Base-by-base conservation (phyloP, 2,329 filamentous ascomycete genomes). In the Lojkania enalia region DNA sequence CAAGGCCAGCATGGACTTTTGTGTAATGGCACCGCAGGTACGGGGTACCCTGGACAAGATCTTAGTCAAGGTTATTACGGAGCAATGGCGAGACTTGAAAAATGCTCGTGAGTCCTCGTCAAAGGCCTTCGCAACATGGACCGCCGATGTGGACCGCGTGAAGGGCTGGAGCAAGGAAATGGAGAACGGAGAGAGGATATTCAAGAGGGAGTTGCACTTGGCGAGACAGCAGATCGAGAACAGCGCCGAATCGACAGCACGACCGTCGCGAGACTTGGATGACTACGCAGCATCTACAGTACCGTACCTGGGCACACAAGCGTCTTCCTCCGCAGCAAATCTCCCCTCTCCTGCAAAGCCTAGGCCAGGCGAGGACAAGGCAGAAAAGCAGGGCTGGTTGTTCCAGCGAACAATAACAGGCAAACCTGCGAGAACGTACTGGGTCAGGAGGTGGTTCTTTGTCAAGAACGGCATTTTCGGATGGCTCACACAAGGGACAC, bases 381-480 rank as follows among this genome's bases (percentile, higher is more conserved):
- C 61, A 52, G 91, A 96, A 70, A 97, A 96, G 69, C 94, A 97
- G 69, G 91, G 92, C 2, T 99, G 94, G 94, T 74, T 99, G 2
- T 95, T 91, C 67, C 69, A 96, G 56, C 81, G 90, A 39, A 88
- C 85, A 1, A 75, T 91, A 5, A 85, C 88, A 1, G 91, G 90
- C 25, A 97, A 96, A 68, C 92, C 92, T 0, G 88, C 90, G 12
- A 80, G 92, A 49, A 90, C 90, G n/a, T 81, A 83, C 30, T 99
- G 94, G 94, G 81, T 90, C 19, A 82, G 90, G 48, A 81, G 92
- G 41, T 99, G 94, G 94, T 96, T 94, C 64, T 97, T 96, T 67
- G 86, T 96, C 57, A 91, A 92, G 53, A 86, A 95, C 62, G 92
- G 94, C 29, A 94, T 97, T 46, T 97, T 99, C 69, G 94, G 94